Conservation (phyloP, 78 protist genomes). For the Tieghemostelium lacteum region DNA sequence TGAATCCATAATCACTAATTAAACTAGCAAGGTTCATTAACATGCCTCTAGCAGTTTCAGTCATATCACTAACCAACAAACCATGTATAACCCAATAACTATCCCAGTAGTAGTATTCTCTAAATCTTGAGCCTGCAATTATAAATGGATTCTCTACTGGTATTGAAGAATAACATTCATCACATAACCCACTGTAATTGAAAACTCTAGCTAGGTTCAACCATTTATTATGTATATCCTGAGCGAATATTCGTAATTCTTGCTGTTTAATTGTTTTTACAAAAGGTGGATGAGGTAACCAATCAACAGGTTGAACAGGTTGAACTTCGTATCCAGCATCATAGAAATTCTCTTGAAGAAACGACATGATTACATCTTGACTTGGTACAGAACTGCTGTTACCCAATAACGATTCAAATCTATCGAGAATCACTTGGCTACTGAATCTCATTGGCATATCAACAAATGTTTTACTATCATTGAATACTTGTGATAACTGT, state of each 20-base stretch:
- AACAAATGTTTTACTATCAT: slow-evolving; percentile 87
- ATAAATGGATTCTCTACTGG: slow-evolving; percentile 78
- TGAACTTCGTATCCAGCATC: slow-evolving; percentile 66
- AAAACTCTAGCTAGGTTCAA: slow-evolving; percentile 5
- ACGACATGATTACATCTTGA: background rate
- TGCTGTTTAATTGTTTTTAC: background rate
- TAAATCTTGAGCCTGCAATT: slow-evolving; percentile 86
- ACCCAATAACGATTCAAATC: background rate
- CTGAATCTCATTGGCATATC: slow-evolving; percentile 73
- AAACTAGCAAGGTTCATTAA: slow-evolving; percentile 13
- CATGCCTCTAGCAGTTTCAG: slow-evolving; percentile 59
- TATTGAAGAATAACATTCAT: slow-evolving; percentile 24
- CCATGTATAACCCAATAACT: slow-evolving; percentile 83
- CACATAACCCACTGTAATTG: slow-evolving; percentile 45
- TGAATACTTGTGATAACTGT: slow-evolving; percentile 43
- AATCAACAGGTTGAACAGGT: slow-evolving; percentile 27
- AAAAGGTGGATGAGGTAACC: slow-evolving; percentile 61
- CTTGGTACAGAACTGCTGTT: slow-evolving; percentile 10
- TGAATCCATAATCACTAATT: slow-evolving; percentile 61
- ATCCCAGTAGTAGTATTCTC: slow-evolving; percentile 90
- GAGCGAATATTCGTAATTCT: background rate
- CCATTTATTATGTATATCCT: slow-evolving; percentile 44
- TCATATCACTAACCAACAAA: slow-evolving; percentile 70
- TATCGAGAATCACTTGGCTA: background rate
- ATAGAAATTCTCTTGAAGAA: slow-evolving; percentile 2